Evolutionary conservation across 139 green algal species (phyloP).

Genomic region (Chlorella vulgaris): DNA sequence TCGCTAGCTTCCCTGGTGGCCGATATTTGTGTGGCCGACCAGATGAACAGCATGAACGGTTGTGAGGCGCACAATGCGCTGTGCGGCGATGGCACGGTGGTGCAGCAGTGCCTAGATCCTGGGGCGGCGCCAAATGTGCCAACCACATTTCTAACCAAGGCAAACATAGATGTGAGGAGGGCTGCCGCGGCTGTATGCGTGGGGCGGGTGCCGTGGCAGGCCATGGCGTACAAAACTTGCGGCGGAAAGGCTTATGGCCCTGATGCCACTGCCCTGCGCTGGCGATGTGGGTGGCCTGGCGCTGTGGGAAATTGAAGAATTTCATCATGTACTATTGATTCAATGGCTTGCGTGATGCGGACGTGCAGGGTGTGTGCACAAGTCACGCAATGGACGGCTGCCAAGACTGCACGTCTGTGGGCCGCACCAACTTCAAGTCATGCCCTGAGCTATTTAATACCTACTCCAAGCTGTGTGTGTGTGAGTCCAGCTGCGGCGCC

Average conservation of each 20-base stretch:
- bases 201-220: no score
- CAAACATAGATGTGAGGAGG: constrained; percentile 16
- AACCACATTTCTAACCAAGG: constrained; percentile 22
- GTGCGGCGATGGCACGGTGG: constrained; percentile 14
- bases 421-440: constrained; percentile 6
- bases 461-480: constrained; percentile 27
- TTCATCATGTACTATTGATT: no score
- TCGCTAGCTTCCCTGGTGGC: constrained; percentile 10
- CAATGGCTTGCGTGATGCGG: no score
- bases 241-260: no score
- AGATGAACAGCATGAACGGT: constrained; percentile 22
- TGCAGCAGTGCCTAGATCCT: constrained; percentile 27
- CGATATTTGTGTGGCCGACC: constrained; percentile 28
- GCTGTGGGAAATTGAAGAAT: no score
- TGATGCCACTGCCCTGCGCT: not conserved
- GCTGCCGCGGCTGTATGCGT: not conserved
- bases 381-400: constrained; percentile 41
- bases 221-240: no score
- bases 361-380: constrained; percentile 31
- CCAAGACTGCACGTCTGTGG: constrained; percentile 31
- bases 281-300: not conserved
- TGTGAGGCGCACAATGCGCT: constrained; percentile 35
- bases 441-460: constrained; percentile 39
- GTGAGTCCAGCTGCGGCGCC: not conserved
- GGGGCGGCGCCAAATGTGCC: constrained; percentile 2